Conservation (phyloP, 1,284 basidiomycete species). For the Takashimella tepidaria region DNA sequence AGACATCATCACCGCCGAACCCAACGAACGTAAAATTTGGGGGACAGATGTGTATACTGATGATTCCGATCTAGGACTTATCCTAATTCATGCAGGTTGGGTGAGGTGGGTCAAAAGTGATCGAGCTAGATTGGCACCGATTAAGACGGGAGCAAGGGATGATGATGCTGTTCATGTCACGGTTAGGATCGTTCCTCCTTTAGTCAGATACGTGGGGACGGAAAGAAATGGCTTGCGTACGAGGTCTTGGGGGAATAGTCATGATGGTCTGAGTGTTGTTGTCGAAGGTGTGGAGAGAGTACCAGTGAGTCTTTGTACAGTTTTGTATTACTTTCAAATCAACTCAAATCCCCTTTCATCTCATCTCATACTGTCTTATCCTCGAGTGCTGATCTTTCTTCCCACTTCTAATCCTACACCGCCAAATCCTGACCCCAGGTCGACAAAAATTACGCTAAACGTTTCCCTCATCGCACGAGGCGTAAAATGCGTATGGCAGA, state of each 20-base stretch:
- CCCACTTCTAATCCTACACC: too few species aligned
- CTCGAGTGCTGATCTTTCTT: too few species aligned
- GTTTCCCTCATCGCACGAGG: constrained; percentile 10
- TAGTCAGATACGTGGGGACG: constrained; percentile 52
- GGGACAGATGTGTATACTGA: constrained; percentile 59
- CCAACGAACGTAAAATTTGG: constrained; percentile 49
- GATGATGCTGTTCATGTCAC: constrained; percentile 48
- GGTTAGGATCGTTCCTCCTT: constrained; percentile 51
- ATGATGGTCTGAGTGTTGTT: constrained; percentile 54
- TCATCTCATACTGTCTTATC: too few species aligned
- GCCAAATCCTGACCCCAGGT: constrained; percentile 11
- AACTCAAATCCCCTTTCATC: too few species aligned
- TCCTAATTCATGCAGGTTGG: constrained; percentile 55
- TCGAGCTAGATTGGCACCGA: neutral
- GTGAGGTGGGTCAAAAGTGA: constrained; percentile 36
- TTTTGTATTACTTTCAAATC: too few species aligned
- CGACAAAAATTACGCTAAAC: constrained; percentile 15
- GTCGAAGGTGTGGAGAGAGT: constrained; percentile 51
- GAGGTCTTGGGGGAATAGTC: constrained; percentile 55
- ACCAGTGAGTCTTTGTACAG: constrained; percentile 39
- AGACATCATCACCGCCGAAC: too few species aligned
- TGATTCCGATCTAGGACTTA: constrained; percentile 54
- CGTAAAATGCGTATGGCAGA: constrained; percentile 24
- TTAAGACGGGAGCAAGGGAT: constrained; percentile 1
- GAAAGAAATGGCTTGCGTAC: constrained; percentile 51